Evolutionary conservation across 2,329 filamentous ascomycete species (phyloP), one percentile per base, ranked within the genome.

Genomic region (Nothophoma quercina): DNA sequence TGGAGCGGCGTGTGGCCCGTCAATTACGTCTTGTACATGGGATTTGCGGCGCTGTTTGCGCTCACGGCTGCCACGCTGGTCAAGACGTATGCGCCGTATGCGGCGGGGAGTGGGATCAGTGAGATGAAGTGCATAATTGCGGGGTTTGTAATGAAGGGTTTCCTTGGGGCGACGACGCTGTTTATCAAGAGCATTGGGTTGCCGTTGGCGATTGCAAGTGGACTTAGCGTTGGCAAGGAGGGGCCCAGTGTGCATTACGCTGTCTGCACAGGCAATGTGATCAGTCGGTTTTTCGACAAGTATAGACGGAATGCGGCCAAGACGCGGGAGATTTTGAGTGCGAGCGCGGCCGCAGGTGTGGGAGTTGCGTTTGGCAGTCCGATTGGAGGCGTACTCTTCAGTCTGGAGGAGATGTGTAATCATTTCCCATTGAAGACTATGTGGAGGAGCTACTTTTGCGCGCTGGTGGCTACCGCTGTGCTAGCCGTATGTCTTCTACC

Each of bases 51-150:
- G 1, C 70, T 89, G 2, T 96, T 98, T 72, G 90, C 93, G 15
- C 89, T 89, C 46, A 88, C 88, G 3, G 88, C 93, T 2, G 93
- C 93, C 0, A 87, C 84, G 29, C 81, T 99, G 32, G 95, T 99
- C 69, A 95, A 91, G 72, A 87, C 86, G 1, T 98, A 95, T 75
- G 93, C 95, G 4, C 95, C 95, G 0, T 99, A 99, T 72, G 95
- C 95, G 9, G 95, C 95, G 26, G 95, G 95, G 13, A 96, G 91
- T 10, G 95, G 95, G 32, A 99, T 99, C 52, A 97, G 92, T 10
- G 95, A 99, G 78, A 99, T 99, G 82, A 99, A 99, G 76, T 96
- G 92, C 76, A 98, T 99, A 70, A 96, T 99, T 69, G 95, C 93
- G 4, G 95, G 95, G 3, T 99, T 99, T 72, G 91, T 98, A 41